Conservation (phyloP, 2,329 filamentous ascomycete species). For the Albifimbria verrucaria region DNA sequence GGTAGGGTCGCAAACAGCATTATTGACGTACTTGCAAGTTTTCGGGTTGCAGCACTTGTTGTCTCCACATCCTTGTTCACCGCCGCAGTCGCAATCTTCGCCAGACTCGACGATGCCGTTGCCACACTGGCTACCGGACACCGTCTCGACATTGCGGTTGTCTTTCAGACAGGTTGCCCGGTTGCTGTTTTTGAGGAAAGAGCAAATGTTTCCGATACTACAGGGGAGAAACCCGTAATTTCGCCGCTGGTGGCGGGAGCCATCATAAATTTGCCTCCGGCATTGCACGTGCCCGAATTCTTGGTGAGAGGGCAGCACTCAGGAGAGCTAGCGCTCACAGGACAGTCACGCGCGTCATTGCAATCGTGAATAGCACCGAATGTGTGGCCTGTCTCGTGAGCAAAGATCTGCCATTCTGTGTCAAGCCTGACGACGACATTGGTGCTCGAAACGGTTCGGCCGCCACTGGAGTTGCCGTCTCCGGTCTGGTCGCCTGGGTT, state of each 20-base stretch:
- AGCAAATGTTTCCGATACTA: conserved; percentile 90
- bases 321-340: conserved; percentile 50
- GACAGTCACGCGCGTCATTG: conserved; percentile 59
- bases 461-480: conserved; percentile 36
- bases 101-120: conserved; percentile 95
- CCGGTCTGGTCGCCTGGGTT: conserved; percentile 31
- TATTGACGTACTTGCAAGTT: conserved; percentile 79
- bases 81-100: conserved; percentile 96
- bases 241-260: conserved; percentile 78
- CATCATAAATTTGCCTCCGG: conserved; percentile 83
- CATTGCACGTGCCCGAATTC: conserved; percentile 62
- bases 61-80: conserved; percentile 62
- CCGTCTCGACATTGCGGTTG: conserved; percentile 79
- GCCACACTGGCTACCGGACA: conserved; percentile 82
- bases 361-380: conserved; percentile 97
- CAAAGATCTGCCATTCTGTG: conserved; percentile 92
- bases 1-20: conserved; percentile 73
- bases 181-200: conserved; percentile 75
- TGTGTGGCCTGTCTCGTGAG: conserved; percentile 90
- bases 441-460: conserved; percentile 76
- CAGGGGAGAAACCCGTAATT: conserved; percentile 82
- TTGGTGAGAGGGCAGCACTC: conserved; percentile 77
- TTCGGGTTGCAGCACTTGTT: conserved; percentile 81
- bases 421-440: conserved; percentile 85
- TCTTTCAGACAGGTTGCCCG: conserved; percentile 75